phyloP scores from a whole-genome alignment of 1,284 basidiomycete species.

The Sutorius eximius region DNA sequence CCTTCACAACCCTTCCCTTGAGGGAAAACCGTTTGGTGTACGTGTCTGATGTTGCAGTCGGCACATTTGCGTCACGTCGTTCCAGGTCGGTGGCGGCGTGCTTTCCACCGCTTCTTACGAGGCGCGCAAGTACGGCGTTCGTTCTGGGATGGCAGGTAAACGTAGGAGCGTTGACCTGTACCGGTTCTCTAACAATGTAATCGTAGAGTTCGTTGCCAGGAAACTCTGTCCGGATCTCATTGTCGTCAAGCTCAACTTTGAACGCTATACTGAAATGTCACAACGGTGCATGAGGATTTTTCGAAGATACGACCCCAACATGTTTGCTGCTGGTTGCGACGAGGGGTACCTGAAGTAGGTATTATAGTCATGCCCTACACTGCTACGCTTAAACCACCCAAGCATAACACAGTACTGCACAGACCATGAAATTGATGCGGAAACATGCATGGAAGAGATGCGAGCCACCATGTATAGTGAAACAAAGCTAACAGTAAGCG shows the following conservation, averaged over 20 bases:
- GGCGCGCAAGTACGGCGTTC: slow-evolving; percentile 84
- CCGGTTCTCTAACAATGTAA: slow-evolving; percentile 1
- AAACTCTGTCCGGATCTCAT: slow-evolving; percentile 94
- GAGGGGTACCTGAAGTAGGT: slow-evolving; percentile 87
- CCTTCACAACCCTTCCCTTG: slow-evolving; percentile 74
- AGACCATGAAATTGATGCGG: slow-evolving; percentile 62
- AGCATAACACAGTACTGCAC: slow-evolving; percentile 80
- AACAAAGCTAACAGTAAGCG: slow-evolving; percentile 88
- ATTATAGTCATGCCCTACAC: not conserved
- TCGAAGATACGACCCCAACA: slow-evolving; percentile 76
- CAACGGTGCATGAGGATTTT: slow-evolving; percentile 67
- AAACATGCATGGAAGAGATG: slow-evolving; percentile 78
- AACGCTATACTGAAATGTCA: slow-evolving; percentile 75
- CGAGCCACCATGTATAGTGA: slow-evolving; percentile 68
- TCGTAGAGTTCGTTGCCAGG: slow-evolving; percentile 80
- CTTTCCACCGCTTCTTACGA: slow-evolving; percentile 89
- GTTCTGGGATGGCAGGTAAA: slow-evolving; percentile 85
- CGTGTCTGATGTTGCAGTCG: slow-evolving; percentile 29
- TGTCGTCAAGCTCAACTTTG: slow-evolving; percentile 63
- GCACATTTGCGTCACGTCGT: not conserved
- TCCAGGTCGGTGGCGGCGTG: slow-evolving; percentile 75
- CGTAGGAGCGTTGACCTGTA: not conserved
- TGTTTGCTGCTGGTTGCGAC: slow-evolving; percentile 81
- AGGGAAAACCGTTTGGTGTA: slow-evolving; percentile 87
- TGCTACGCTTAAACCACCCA: slow-evolving; percentile 2